These are phyloP conservation scores for Lasiosphaeris hirsuta DNA, from an alignment of 495 filamentous ascomycete species.

Conservation along the genomic window DNA sequence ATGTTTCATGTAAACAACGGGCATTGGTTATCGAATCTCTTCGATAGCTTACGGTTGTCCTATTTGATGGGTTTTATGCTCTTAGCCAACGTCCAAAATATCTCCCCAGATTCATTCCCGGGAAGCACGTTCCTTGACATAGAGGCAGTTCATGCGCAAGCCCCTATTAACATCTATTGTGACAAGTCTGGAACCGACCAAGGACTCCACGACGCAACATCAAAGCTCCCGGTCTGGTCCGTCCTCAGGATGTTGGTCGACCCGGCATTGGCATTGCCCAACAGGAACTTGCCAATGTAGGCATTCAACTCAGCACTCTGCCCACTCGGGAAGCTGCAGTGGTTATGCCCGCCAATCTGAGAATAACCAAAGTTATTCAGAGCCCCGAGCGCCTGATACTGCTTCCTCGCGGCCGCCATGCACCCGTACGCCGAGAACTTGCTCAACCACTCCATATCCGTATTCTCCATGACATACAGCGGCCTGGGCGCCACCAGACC, in stretches of 20 bases:
- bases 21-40: too few species aligned
- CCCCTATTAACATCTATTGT: background rate
- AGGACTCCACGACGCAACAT: conserved; percentile 24
- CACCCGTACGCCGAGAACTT: conserved; percentile 50
- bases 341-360: conserved; percentile 48
- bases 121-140: too few species aligned
- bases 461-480: conserved; percentile 49
- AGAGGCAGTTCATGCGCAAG: too few species aligned
- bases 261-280: conserved; percentile 28
- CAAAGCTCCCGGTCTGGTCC: conserved; percentile 19
- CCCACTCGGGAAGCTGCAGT: conserved; percentile 52
- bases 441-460: conserved; percentile 53
- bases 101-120: too few species aligned
- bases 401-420: conserved; percentile 49
- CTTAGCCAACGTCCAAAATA: too few species aligned
- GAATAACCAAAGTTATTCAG: conserved; percentile 50
- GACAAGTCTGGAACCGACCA: conserved; percentile 25
- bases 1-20: too few species aligned
- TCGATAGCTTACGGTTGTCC: too few species aligned
- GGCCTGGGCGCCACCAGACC: conserved; percentile 46
- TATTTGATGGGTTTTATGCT: too few species aligned
- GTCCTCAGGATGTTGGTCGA: conserved; percentile 22
- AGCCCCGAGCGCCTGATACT: conserved; percentile 50
- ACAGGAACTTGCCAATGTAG: conserved; percentile 53
- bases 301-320: conserved; percentile 48